Conservation (phyloP, 805 yeast genomes). For the Torulaspora franciscae region DNA sequence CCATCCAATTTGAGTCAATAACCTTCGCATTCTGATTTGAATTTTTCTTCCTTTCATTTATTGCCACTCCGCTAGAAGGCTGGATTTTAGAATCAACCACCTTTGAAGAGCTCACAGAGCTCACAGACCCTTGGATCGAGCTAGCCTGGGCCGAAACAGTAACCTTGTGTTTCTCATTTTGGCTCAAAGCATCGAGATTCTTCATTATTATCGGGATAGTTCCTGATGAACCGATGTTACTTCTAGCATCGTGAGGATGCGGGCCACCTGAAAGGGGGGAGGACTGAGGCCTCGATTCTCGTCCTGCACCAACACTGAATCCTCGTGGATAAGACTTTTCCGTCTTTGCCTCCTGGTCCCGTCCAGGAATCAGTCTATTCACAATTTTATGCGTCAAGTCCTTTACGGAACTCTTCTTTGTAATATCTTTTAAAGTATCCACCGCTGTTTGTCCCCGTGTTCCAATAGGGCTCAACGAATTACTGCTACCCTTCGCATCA, state of each 20-base stretch:
- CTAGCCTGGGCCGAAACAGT: constrained; percentile 3
- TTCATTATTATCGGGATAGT: constrained; percentile 16
- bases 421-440: constrained; percentile 26
- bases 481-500: background rate
- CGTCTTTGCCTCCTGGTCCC: constrained; percentile 10
- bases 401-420: constrained; percentile 21
- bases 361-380: constrained; percentile 19
- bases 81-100: constrained; percentile 4
- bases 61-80: constrained; percentile 4
- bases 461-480: constrained; percentile 5
- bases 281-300: background rate
- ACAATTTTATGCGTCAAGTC: constrained; percentile 26
- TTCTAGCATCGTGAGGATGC: background rate
- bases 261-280: background rate
- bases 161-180: constrained; percentile 1
- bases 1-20: constrained; percentile 47
- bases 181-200: constrained; percentile 6
- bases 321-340: background rate
- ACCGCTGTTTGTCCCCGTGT: constrained; percentile 21
- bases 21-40: background rate
- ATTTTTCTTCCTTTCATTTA: background rate
- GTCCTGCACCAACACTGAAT: background rate
- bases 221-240: background rate
- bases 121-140: constrained; percentile 13
- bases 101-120: constrained; percentile 15